Evolutionary conservation across 306 rosid genomes (phyloP).

Genomic region (Fagus sylvatica): DNA sequence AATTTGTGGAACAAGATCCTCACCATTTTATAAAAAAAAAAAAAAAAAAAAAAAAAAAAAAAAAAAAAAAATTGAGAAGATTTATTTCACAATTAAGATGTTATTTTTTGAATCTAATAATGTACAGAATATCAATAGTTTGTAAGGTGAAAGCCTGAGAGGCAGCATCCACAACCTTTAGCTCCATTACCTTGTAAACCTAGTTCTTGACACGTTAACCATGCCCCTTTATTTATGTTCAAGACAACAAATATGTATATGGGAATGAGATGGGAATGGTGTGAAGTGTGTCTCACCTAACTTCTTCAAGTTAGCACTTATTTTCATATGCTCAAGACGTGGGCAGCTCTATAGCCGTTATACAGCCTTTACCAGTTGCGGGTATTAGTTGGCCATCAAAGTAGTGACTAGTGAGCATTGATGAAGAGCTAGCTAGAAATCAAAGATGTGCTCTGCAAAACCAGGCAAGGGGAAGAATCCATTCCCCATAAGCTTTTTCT

Average conservation of each 20-base stretch:
- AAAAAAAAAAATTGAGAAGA: no score
- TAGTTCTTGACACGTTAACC: neutral
- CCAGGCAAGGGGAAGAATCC: neutral
- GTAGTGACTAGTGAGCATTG: constrained; percentile 35
- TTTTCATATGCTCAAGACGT: constrained; percentile 4
- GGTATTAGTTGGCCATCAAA: constrained; percentile 48
- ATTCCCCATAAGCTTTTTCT: neutral
- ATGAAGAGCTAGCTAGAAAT: constrained; percentile 8
- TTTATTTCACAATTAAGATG: no score
- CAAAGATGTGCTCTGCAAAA: constrained; percentile 4
- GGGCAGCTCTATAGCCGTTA: neutral
- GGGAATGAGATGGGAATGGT: neutral
- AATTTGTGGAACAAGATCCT: no score
- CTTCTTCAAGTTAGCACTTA: neutral
- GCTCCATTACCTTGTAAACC: neutral
- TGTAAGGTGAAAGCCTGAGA: neutral
- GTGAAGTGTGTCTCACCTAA: constrained; percentile 2
- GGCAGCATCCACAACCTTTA: neutral
- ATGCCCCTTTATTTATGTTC: neutral
- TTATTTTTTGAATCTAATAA: no score
- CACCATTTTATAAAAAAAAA: no score
- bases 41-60: no score
- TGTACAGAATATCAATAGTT: no score
- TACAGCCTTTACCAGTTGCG: constrained; percentile 6
- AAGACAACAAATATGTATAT: neutral